Base-by-base conservation (phyloP, 139 green algal genomes). In the Ostreobium quekettii region DNA sequence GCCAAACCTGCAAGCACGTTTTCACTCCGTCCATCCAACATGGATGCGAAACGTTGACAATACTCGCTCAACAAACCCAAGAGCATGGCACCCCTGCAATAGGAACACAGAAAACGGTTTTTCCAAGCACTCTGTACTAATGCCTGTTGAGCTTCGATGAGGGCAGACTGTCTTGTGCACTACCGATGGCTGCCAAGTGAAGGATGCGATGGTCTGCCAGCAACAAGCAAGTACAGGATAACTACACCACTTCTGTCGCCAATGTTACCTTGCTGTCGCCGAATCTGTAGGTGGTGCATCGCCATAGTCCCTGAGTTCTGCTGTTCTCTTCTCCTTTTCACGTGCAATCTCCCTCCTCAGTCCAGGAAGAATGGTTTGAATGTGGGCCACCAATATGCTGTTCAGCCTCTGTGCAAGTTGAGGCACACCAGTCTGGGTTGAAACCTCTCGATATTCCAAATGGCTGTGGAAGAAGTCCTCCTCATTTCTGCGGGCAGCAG, bases 31-130 rank as follows among this genome's bases (percentile, higher is more conserved):
- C 92, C 92, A 30, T 97, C 85, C 78, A 97, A 76, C 82, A 89
- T 88, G 35, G 86, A 85, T 4, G 74, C 73, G 66, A 91, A 87
- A 26, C 86, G 73, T 46, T 86, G 81, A 19, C 86, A 76, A 58
- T 96, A 97, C 2, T 83, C 76, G 48, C 88, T 88, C 66, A 96
- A 81, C 65, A 97, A 78, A 38, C 86, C 76, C 73, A 96, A 79
- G 73, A 97, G 83, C 76, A 87, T 48, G 3, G 76, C 83, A 26
- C 84, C 83, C 24, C 76, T 78, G 74, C 72, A 80, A 26, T 15
- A 62, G n/a, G 15, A 53, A 26, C 11, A 53, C 42, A 53, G n/a
- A n/a, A n/a, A n/a, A n/a, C n/a, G n/a, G n/a, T n/a, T n/a, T n/a
- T n/a, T n/a, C n/a, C n/a, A n/a, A n/a, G n/a, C n/a, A n/a, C n/a